Evolutionary conservation across 148 eudicot genomes (phyloP), one percentile per base, ranked within the genome.

Genomic region (Arctostaphylos glauca): DNA sequence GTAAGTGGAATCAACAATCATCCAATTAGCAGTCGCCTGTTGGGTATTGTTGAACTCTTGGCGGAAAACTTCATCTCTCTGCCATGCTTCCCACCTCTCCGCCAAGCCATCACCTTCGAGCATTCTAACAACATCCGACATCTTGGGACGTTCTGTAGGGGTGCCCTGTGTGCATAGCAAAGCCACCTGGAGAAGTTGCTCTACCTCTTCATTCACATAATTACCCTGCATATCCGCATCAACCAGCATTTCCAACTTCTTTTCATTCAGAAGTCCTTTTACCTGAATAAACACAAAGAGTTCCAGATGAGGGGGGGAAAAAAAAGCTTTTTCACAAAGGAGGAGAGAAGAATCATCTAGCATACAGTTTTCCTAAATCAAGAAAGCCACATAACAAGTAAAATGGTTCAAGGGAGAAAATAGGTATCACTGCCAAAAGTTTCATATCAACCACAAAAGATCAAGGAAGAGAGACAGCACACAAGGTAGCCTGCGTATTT

Each of bases 81-180:
- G 91, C 93, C 93, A 89, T 83, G 87, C 92, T 71, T 89, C 92
- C 93, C 93, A 91, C 75, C 87, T 87, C 84, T 89, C 87, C 0
- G 90, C 88, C 84, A 91, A 85, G 38, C 92, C 93, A 77, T 87
- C 89, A 15, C 93, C 93, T 85, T 91, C 90, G 0, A 91, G 90
- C 93, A 91, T 89, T 74, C 89, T 70, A 31, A 91, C 90, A 54
- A 91, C 92, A 18, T 89, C 92, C 5, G 89, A 88, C 93, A 91
- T 91, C 48, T 87, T 91, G 21, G 93, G 92, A 14, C 93, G 89
- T 76, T 87, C 87, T 53, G 21, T 52, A 2, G 92, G 87, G 10
- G 92, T 68, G 64, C 87, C 76, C 60, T 88, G 93, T 70, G 93
- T 89, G 83, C 92, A 91, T 41, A 91, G 88, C 25, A 91, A 84